Evolutionary conservation across 2,329 filamentous ascomycete species (phyloP).

Genomic region (Sclerotinia borealis): DNA sequence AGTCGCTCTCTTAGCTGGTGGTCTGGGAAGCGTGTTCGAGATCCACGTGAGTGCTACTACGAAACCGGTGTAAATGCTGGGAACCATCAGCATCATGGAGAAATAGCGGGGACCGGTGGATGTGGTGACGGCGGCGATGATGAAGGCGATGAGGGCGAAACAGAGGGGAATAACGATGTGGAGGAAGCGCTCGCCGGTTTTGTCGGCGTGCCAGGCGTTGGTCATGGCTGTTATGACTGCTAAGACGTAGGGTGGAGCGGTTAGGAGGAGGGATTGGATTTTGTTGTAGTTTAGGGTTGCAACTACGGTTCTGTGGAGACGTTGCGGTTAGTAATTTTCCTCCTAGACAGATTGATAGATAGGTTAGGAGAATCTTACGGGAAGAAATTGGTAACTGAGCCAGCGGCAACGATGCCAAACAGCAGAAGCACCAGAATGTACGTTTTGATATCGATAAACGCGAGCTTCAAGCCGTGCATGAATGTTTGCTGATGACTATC

Average conservation of each 20-base stretch:
- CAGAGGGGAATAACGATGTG: conserved; percentile 59
- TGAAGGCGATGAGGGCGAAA: conserved; percentile 58
- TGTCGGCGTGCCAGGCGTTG: conserved; percentile 67
- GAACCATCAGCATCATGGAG: conserved; percentile 67
- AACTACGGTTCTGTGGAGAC: conserved; percentile 54
- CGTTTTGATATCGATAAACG: conserved; percentile 50
- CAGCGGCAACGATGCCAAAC: conserved; percentile 51
- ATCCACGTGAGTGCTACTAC: conserved; percentile 71
- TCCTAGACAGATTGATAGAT: too few relatives aligned
- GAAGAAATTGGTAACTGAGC: conserved; percentile 62
- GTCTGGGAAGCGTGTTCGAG: conserved; percentile 66
- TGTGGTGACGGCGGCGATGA: conserved; percentile 60
- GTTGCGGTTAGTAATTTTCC: conserved; percentile 31
- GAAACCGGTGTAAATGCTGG: conserved; percentile 58
- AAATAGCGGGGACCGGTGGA: conserved; percentile 57
- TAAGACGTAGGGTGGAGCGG: conserved; percentile 59
- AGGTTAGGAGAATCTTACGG: conserved; percentile 39
- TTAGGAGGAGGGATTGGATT: conserved; percentile 56
- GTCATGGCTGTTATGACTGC: conserved; percentile 54
- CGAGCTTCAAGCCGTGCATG: conserved; percentile 42
- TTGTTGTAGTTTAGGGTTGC: conserved; percentile 57
- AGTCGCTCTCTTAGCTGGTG: conserved; percentile 56
- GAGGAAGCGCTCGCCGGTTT: conserved; percentile 63
- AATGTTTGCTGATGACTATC: conserved; percentile 12
- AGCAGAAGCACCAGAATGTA: conserved; percentile 34